phyloP scores from a whole-genome alignment of 2,329 filamentous ascomycete species.

The Xylaria sp. region DNA sequence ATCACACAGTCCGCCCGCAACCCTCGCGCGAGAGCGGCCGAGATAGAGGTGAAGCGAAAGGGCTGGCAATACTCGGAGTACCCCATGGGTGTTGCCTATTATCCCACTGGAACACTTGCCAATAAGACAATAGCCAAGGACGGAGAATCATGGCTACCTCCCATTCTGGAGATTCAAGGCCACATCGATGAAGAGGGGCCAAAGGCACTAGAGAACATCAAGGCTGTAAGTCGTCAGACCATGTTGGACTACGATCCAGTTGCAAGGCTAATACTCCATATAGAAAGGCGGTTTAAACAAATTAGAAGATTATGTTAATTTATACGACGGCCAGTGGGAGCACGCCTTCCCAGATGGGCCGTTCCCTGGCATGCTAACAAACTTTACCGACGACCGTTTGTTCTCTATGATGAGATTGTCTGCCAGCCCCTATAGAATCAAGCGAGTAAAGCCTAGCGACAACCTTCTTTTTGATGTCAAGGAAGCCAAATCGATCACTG shows the following conservation, averaged over 20 bases:
- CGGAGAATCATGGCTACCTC: conserved; percentile 22
- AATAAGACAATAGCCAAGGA: conserved; percentile 26
- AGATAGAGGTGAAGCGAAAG: conserved; percentile 19
- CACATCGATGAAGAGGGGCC: conserved; percentile 1
- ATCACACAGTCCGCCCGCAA: conserved; percentile 18
- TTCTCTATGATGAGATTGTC: conserved; percentile 56
- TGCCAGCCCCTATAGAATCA: conserved; percentile 47
- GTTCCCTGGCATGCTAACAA: conserved; percentile 46
- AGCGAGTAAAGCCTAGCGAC: conserved; percentile 43
- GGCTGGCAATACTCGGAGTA: conserved; percentile 21
- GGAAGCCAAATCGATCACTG: conserved; percentile 41
- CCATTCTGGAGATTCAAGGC: conserved; percentile 3
- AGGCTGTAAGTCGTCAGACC: conserved; percentile 3
- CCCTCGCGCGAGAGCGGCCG: conserved; percentile 20
- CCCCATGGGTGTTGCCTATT: conserved; percentile 25
- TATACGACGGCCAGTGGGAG: conserved; percentile 51
- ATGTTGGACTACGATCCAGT: not conserved
- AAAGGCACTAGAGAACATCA: conserved; percentile 14
- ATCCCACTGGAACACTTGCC: conserved; percentile 22
- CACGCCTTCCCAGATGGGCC: conserved; percentile 45
- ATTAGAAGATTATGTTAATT: conserved; percentile 46
- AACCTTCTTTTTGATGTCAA: conserved; percentile 47
- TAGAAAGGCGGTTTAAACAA: conserved; percentile 24
- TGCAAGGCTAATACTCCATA: conserved; percentile 1
- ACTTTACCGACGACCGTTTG: conserved; percentile 52